phyloP scores from a whole-genome alignment of 2,329 filamentous ascomycete genomes.

The Spiromastix sp. region DNA sequence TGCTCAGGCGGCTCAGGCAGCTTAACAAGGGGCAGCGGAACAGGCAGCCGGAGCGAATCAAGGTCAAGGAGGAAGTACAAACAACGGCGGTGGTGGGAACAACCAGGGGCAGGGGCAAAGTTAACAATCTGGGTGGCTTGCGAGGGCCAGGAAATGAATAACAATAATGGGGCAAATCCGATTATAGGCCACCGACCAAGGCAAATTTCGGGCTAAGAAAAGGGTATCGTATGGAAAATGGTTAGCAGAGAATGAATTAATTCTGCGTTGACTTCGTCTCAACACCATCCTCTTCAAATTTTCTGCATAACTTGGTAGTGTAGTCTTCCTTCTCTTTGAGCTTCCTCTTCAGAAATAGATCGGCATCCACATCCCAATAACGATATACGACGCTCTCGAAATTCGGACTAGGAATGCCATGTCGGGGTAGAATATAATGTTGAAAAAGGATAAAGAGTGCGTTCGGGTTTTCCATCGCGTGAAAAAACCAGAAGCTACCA shows the following conservation, averaged over 20 bases:
- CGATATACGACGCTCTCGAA: too few species aligned
- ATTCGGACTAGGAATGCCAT: too few species aligned
- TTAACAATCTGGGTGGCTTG: too few species aligned
- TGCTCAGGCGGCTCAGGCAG: too few species aligned
- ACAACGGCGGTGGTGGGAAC: neutral
- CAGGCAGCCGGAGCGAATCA: neutral
- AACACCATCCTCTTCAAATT: too few species aligned
- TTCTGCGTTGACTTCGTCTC: too few species aligned
- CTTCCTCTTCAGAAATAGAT: too few species aligned
- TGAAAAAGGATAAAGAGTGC: conserved; percentile 13
- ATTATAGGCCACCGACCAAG: neutral
- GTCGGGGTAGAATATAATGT: conserved; percentile 16
- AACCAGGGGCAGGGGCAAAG: too few species aligned
- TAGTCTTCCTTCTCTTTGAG: too few species aligned
- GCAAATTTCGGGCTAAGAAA: neutral
- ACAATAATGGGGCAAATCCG: neutral
- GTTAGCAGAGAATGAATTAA: conserved; percentile 11
- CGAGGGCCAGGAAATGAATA: neutral
- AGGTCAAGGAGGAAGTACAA: neutral
- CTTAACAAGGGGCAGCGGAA: too few species aligned
- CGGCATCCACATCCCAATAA: too few species aligned
- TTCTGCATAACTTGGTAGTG: too few species aligned
- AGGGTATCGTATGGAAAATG: neutral
- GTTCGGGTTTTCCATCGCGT: conserved; percentile 16
- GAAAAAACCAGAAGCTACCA: conserved; percentile 19